A percentile compares a stretch with the other conserved stretches of the same genome.
phyloP scores from a whole-genome alignment of 225 moss, liverwort and hornwort genomes.

The Straminergon stramineum region DNA sequence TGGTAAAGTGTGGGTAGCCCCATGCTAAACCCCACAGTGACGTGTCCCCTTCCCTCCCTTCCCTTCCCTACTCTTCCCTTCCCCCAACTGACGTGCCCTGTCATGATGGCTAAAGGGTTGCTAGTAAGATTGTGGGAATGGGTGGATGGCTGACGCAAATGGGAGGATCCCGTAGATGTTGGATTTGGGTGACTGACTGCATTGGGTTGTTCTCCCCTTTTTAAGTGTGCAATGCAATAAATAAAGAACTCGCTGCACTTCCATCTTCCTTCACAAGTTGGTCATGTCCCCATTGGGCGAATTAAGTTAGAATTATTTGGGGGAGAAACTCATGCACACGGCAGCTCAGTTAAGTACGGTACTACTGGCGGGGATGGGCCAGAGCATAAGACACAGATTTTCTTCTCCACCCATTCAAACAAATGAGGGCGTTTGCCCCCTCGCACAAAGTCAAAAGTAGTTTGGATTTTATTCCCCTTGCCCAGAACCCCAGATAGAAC shows the following conservation, averaged over 20 bases:
- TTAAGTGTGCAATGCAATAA: too few relatives aligned
- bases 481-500: neutral
- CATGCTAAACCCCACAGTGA: rapidly evolving
- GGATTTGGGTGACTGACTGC: neutral
- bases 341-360: neutral
- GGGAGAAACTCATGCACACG: neutral
- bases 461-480: neutral
- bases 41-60: neutral
- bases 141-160: neutral
- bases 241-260: neutral
- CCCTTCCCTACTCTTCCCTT: too few relatives aligned
- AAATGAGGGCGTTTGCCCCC: neutral
- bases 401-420: neutral
- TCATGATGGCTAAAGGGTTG: neutral
- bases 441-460: neutral
- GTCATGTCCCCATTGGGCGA: neutral
- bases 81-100: neutral
- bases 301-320: neutral
- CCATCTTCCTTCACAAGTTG: neutral
- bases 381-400: neutral
- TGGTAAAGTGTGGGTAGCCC: neutral
- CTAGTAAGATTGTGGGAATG: neutral
- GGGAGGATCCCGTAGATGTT: rapidly evolving
- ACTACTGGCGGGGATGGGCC: neutral
- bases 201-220: neutral